Percentiles rank a stretch among this genome's conserved stretches.
These are phyloP conservation scores for Hordeum pubiflorum DNA, from an alignment of 202 grass and related monocot species.

Conservation along the genomic window DNA sequence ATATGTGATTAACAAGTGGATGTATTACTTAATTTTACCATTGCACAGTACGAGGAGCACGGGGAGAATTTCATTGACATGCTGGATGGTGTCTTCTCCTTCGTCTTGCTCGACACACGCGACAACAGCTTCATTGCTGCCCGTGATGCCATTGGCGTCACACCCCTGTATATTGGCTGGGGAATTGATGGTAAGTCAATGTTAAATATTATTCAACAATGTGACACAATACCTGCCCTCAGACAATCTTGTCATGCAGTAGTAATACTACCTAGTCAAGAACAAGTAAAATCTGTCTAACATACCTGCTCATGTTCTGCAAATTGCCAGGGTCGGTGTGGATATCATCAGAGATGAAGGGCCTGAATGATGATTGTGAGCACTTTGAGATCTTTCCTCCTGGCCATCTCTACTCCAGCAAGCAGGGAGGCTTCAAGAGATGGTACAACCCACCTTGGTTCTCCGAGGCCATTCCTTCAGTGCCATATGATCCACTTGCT, in stretches of 20 bases:
- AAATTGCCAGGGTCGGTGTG: constrained; percentile 55
- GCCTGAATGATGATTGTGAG: constrained; percentile 68
- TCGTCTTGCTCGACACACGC: constrained; percentile 60
- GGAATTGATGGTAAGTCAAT: constrained; percentile 54
- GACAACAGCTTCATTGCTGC: constrained; percentile 53
- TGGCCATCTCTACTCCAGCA: constrained; percentile 71
- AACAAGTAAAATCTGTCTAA: neutral
- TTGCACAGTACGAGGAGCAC: constrained; percentile 58
- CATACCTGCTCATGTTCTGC: neutral
- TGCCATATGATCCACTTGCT: constrained; percentile 41
- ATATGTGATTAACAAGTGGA: neutral
- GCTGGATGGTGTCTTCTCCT: constrained; percentile 83
- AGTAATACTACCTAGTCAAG: neutral
- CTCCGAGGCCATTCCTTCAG: constrained; percentile 35
- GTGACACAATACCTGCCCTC: neutral
- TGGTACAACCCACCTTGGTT: constrained; percentile 88
- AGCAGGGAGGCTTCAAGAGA: constrained; percentile 34
- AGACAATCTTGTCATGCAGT: neutral
- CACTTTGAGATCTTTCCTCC: constrained; percentile 84
- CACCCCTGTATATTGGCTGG: constrained; percentile 83
- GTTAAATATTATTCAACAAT: neutral
- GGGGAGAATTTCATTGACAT: constrained; percentile 75
- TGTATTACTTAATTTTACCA: neutral
- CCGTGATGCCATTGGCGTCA: constrained; percentile 78
- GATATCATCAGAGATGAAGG: constrained; percentile 94